phyloP scores from a whole-genome alignment of 441 rosid species.

The Viola pubescens region DNA sequence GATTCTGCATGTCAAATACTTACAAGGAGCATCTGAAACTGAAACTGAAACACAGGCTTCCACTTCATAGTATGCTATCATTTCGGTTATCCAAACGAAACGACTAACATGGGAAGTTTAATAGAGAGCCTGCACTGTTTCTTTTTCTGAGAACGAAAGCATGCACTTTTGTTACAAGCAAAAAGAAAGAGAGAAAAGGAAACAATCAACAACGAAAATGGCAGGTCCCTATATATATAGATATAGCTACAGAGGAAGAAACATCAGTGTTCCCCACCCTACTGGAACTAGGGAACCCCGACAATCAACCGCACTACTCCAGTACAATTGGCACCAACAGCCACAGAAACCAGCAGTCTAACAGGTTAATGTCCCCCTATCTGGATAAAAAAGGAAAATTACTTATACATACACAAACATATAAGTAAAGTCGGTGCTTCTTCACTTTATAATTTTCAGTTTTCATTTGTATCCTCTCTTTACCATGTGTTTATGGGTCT shows the following conservation, averaged over 20 bases:
- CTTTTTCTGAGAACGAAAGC: not conserved
- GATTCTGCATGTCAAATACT: no score
- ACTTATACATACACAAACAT: constrained; percentile 54
- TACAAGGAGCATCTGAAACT: no score
- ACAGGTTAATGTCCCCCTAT: constrained; percentile 41
- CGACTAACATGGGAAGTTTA: no score
- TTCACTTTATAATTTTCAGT: constrained; percentile 17
- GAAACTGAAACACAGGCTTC: no score
- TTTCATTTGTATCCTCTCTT: constrained; percentile 26
- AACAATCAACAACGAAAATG: constrained; percentile 16
- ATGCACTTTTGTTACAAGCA: constrained; percentile 14
- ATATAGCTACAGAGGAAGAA: constrained; percentile 21
- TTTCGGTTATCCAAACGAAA: no score
- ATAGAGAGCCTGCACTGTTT: no score
- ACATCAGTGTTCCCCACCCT: constrained; percentile 20
- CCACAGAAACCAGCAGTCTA: constrained; percentile 25
- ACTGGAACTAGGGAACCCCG: constrained; percentile 13
- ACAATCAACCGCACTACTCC: constrained; percentile 21
- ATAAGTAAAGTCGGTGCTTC: constrained; percentile 25
- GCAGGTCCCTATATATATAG: constrained; percentile 23
- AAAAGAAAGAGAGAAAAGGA: constrained; percentile 1
- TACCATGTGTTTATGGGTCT: constrained; percentile 19
- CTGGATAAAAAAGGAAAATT: constrained; percentile 9
- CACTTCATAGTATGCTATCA: no score
- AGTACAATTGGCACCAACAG: constrained; percentile 27